Base-by-base conservation (phyloP, 352 stramenopile genomes). In the Peronospora farinosa region DNA sequence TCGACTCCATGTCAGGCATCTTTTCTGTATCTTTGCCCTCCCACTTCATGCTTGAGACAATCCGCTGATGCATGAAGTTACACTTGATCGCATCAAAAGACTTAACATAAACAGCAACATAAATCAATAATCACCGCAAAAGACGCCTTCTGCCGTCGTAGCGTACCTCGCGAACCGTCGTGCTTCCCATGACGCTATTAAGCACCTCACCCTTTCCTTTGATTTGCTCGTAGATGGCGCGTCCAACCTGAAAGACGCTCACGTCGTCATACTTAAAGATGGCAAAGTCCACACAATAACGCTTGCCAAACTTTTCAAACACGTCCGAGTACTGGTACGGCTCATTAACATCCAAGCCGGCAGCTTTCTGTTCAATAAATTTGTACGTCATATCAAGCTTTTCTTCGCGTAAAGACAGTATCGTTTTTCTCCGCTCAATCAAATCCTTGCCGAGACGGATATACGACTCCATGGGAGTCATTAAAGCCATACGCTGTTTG, bases 221-320 rank as follows among this genome's bases (percentile, higher is more conserved):
- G 45, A 87, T 81, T 60, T 86, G 74, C 25, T 87, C 67, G 58
- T 87, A 86, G 27, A 90, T 75, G 6, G 76, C 74, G 30, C 77
- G 72, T 15, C 72, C 75, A 19, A 87, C 74, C 28, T 85, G 64
- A 12, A 72, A 71, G 2, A 90, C 70, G 15, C 66, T 67, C 3
- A 86, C 74, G 19, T 65, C 76, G 16, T 90, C 76, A 63, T 83
- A 84, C 55, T 76, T 83, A 37, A 73, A 84, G 40, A 90, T 79
- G 27, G 70, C 64, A 42, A 90, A 87, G 53, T 87, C 73, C 9
- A 87, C 72, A 41, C 63, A 86, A 59, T 90, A 90, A 52, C 76
- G 74, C 56, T 90, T 90, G 51, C 78, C 78, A 31, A 87, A 90
- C 45, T 80, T 78, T 54, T 90, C 78, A 56, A 90, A 90, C 65